These are phyloP conservation scores for Hemerocallis citrina DNA, from an alignment of 106 monocot species.

Conservation along the genomic window DNA sequence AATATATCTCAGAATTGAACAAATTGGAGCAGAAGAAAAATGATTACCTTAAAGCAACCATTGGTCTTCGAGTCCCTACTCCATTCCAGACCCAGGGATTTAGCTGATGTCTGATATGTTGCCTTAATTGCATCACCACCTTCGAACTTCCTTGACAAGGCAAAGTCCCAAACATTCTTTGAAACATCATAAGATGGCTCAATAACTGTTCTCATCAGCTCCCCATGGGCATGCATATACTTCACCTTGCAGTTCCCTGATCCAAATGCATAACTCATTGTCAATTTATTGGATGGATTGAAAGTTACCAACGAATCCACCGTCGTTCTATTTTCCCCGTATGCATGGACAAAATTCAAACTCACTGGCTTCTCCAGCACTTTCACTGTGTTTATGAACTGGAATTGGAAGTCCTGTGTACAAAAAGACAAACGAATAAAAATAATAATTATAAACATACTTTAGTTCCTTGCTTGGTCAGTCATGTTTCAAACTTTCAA, in stretches of 20 bases:
- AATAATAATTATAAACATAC: no score
- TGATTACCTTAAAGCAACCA: constrained; percentile 84
- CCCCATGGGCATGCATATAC: constrained; percentile 65
- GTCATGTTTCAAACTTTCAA: no score
- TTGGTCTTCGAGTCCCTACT: constrained; percentile 55
- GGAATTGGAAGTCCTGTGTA: constrained; percentile 62
- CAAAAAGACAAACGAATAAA: no score
- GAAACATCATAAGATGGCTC: constrained; percentile 66
- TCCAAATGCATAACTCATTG: constrained; percentile 35
- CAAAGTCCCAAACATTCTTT: constrained; percentile 57
- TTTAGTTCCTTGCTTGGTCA: no score
- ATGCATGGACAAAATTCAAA: constrained; percentile 56
- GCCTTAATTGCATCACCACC: constrained; percentile 51
- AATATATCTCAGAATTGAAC: no score
- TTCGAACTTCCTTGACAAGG: constrained; percentile 37
- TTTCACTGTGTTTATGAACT: constrained; percentile 66
- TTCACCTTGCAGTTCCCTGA: no score
- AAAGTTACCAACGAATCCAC: constrained; percentile 40
- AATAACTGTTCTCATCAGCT: constrained; percentile 31
- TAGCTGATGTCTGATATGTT: constrained; percentile 48
- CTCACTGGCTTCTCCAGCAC: constrained; percentile 47
- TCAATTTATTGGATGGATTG: constrained; percentile 68
- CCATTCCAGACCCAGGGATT: constrained; percentile 68
- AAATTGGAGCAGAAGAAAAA: no score
- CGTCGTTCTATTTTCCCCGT: constrained; percentile 33